phyloP scores from a whole-genome alignment of 495 filamentous ascomycete genomes.

The Lichenothelia convexa region DNA sequence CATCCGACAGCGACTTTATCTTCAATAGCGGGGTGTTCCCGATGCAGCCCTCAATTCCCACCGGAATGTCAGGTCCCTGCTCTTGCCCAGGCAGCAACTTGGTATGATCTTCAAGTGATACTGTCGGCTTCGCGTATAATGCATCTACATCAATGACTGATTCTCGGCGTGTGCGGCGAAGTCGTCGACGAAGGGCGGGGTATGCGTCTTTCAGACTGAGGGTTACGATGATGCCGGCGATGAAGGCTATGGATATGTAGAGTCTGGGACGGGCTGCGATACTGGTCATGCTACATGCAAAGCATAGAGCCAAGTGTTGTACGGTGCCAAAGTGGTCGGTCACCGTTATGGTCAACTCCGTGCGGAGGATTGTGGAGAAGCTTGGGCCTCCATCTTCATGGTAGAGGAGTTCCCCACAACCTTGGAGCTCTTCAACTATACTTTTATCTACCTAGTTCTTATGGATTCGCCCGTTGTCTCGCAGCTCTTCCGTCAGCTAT shows the following conservation, averaged over 20 bases:
- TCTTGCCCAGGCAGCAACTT: not conserved
- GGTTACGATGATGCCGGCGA: slow-evolving; percentile 52
- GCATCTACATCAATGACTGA: not conserved
- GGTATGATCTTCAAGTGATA: slow-evolving; percentile 2
- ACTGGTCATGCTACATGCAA: too few species aligned
- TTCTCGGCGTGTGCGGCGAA: slow-evolving; percentile 25
- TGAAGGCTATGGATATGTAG: slow-evolving; percentile 41
- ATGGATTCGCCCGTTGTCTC: slow-evolving; percentile 76
- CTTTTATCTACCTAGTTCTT: too few species aligned
- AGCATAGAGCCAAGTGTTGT: too few species aligned
- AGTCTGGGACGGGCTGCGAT: slow-evolving; percentile 6
- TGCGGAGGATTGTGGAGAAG: too few species aligned
- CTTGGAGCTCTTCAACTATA: too few species aligned
- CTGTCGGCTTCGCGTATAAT: slow-evolving; percentile 4
- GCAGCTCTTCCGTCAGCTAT: slow-evolving; percentile 68
- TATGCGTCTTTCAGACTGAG: slow-evolving; percentile 59
- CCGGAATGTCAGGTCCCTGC: slow-evolving; percentile 19
- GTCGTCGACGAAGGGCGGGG: slow-evolving; percentile 44
- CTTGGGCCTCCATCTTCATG: too few species aligned
- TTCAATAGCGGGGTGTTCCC: slow-evolving; percentile 83
- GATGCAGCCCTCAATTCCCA: slow-evolving; percentile 83
- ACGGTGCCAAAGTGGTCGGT: too few species aligned
- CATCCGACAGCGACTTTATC: slow-evolving; percentile 74
- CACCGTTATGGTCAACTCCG: too few species aligned
- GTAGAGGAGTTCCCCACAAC: too few species aligned